Percentiles rank a stretch among this genome's conserved stretches.
phyloP scores from a whole-genome alignment of 371 early-diverging fungal species.

The Coelomomyces lativittatus region DNA sequence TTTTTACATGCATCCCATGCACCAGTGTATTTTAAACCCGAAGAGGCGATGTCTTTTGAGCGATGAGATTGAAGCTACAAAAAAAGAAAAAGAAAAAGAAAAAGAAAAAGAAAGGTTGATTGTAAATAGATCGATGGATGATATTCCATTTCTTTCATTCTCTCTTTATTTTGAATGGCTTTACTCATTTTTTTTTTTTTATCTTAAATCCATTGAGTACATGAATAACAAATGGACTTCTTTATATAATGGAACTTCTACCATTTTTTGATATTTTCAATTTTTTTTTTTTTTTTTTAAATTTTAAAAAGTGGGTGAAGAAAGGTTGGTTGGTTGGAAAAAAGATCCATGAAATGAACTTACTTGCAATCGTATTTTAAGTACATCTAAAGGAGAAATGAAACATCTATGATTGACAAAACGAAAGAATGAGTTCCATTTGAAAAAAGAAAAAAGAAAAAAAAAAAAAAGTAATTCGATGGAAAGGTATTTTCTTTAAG shows the following conservation, averaged over 20 bases:
- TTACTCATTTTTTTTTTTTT: not conserved
- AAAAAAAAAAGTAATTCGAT: too few relatives aligned
- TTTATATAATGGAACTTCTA: not conserved
- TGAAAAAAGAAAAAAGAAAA: too few relatives aligned
- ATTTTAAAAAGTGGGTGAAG: conserved; percentile 2
- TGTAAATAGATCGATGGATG: too few relatives aligned
- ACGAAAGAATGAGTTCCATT: not conserved
- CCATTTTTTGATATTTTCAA: not conserved
- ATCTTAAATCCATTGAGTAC: not conserved
- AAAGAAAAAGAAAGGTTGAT: not conserved
- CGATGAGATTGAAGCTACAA: not conserved
- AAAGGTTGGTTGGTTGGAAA: not conserved
- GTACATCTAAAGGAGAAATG: conserved; percentile 76
- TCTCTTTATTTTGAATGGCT: too few relatives aligned
- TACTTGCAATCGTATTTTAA: conserved; percentile 55
- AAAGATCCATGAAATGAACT: not conserved
- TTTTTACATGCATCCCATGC: conserved; percentile 23
- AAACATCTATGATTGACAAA: conserved; percentile 7
- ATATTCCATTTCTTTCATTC: too few relatives aligned
- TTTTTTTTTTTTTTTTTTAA: not conserved
- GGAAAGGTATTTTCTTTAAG: too few relatives aligned
- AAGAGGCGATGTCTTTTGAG: not conserved
- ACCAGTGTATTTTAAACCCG: conserved; percentile 22
- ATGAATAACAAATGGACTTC: not conserved
- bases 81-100: not conserved